These are phyloP conservation scores for Colletotrichum phormii DNA, from an alignment of 2,329 filamentous ascomycete genomes.

Conservation along the genomic window DNA sequence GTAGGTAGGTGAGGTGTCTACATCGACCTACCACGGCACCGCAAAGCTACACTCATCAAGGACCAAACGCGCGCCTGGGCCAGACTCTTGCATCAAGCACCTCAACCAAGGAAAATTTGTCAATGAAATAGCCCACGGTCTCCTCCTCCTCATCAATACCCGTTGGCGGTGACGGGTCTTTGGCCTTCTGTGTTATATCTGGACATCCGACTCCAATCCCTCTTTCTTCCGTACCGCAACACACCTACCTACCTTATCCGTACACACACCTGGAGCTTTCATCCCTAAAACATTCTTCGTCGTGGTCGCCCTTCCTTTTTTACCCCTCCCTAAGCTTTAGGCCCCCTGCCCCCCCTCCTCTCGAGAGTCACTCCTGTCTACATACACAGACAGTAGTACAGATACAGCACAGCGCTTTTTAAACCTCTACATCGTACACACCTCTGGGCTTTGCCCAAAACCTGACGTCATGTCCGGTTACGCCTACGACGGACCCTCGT, in stretches of 20 bases:
- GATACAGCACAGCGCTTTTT: background rate
- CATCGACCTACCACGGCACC: background rate
- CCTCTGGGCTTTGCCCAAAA: background rate
- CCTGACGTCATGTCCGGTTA: slow-evolving; percentile 32
- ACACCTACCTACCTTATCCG: no score
- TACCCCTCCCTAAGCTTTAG: background rate
- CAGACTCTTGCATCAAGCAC: background rate
- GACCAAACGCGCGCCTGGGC: slow-evolving; percentile 6
- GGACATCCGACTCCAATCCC: background rate
- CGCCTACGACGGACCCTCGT: slow-evolving; percentile 24
- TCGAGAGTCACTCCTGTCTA: background rate
- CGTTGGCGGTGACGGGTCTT: background rate
- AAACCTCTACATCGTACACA: background rate
- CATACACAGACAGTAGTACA: background rate
- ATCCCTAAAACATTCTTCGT: background rate
- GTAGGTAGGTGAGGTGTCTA: background rate
- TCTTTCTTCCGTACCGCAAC: background rate
- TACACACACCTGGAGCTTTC: background rate
- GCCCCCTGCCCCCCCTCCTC: background rate
- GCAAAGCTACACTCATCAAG: slow-evolving; percentile 1
- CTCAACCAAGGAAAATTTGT: slow-evolving; percentile 1
- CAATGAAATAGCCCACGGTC: background rate
- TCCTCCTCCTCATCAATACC: background rate
- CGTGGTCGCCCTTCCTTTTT: background rate
- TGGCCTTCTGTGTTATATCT: background rate